Evolutionary conservation across 164 flowering plant species (phyloP), one percentile per base, ranked within the genome.

Genomic region (Nelumbo lutea): DNA sequence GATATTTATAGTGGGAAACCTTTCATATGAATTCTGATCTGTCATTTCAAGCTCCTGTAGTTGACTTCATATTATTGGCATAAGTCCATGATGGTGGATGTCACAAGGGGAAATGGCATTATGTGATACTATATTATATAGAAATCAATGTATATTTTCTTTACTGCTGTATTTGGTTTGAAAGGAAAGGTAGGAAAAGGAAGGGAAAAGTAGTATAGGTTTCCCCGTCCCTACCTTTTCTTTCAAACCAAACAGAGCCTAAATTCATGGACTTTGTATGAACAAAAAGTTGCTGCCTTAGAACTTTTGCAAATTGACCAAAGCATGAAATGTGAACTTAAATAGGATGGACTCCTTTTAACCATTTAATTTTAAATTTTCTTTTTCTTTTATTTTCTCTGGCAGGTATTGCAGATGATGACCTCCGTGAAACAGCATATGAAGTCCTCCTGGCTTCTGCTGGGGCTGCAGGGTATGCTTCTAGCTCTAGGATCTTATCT

Each of bases 371-470:
- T 9, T 70, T 50, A 13, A 2, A 3, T 13, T 13, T 50, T 6
- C 0, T 50, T 9, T 8, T 50, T 50, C 53, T 13, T 50, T 50
- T 6, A 27, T 27, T 27, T 27, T 27, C 27, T 27, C 27, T 77
- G 71, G 64, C 83, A 96, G 99, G 96, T 70, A 81, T 93, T 61
- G 81, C 87, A 58, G 97, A 96, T 77, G 98, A 91, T 73, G 97
- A 91, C 61, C 93, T 96, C 47, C 95, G 98, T 41, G 99, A 96
- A 80, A 87, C 96, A 76, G 95, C 98, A 53, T 96, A 83, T 80
- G 99, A 96, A 73, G 76, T 90, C 62, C 95, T 96, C 61, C 83
- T 96, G 69, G 98, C 97, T 62, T 87, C 88, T 83, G 99, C 95
- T 68, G 98, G 98, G 58, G 95, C 99, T 75, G 68, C 93, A 68